Evolutionary conservation across 23 red algal species (phyloP).

Genomic region (Agarophyton chilense): DNA sequence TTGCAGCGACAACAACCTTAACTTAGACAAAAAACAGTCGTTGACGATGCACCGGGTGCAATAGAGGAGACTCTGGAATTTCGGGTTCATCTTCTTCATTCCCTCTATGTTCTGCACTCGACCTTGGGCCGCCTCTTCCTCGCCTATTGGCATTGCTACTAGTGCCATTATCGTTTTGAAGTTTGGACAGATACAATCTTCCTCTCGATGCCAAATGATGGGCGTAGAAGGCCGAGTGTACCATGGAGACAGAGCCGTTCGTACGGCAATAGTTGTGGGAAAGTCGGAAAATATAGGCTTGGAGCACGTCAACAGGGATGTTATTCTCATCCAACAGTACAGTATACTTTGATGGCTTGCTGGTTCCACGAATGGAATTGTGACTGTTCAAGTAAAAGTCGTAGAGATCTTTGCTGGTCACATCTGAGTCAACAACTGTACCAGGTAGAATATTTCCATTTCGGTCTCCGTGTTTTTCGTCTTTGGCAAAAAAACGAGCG

Average conservation of each 20-base stretch:
- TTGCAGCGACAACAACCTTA: not conserved
- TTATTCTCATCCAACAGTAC: slow-evolving; percentile 64
- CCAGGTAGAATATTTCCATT: slow-evolving; percentile 50
- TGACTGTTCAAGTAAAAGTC: slow-evolving; percentile 71
- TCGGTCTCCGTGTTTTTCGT: not conserved
- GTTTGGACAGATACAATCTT: slow-evolving; percentile 11
- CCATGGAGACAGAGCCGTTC: slow-evolving; percentile 51
- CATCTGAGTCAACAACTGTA: slow-evolving; percentile 36
- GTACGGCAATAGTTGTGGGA: slow-evolving; percentile 34
- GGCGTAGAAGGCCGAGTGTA: slow-evolving; percentile 48
- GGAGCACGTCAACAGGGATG: slow-evolving; percentile 34
- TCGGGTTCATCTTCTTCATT: not conserved
- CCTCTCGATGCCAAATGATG: slow-evolving; percentile 55
- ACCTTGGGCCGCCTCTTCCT: not conserved
- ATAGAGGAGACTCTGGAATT: not conserved
- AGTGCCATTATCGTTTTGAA: not conserved
- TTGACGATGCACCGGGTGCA: not conserved
- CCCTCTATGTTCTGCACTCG: not conserved
- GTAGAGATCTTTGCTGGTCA: slow-evolving; percentile 30
- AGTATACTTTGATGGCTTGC: slow-evolving; percentile 50
- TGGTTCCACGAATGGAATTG: slow-evolving; percentile 45
- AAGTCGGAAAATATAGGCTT: slow-evolving; percentile 44
- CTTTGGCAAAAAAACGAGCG: slow-evolving; percentile 37
- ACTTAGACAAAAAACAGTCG: not conserved
- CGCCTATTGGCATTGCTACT: not conserved